Conservation (phyloP, 2,329 filamentous ascomycete species). For the Hymenoscyphus occultus region DNA sequence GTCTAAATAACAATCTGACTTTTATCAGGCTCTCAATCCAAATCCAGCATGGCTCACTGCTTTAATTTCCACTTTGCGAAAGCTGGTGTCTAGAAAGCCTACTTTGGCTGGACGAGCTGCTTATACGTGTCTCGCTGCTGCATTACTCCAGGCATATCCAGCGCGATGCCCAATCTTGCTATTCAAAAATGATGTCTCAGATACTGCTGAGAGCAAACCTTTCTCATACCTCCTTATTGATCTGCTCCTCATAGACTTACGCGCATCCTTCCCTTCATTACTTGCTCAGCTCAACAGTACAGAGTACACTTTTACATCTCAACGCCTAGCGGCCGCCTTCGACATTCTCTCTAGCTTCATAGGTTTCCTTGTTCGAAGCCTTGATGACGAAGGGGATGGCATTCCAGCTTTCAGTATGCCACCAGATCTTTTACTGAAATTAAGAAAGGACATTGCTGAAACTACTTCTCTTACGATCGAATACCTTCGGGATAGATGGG, state of each 20-base stretch:
- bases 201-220: constrained; percentile 44
- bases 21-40: constrained; percentile 45
- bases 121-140: constrained; percentile 57
- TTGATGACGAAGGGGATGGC: constrained; percentile 44
- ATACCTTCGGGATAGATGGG: constrained; percentile 68
- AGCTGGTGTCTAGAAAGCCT: constrained; percentile 53
- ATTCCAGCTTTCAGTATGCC: constrained; percentile 45
- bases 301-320: constrained; percentile 49
- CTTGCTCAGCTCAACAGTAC: constrained; percentile 55
- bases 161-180: constrained; percentile 45
- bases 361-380: constrained; percentile 52
- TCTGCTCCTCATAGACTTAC: constrained; percentile 63
- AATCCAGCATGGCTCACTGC: constrained; percentile 53
- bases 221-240: constrained; percentile 62
- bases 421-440: constrained; percentile 58
- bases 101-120: constrained; percentile 54
- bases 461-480: constrained; percentile 62
- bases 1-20: neutral
- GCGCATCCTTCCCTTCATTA: constrained; percentile 59
- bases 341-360: constrained; percentile 60
- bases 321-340: constrained; percentile 57
- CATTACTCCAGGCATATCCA: constrained; percentile 56
- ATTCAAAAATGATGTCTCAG: constrained; percentile 45
- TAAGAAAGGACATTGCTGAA: constrained; percentile 59
- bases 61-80: constrained; percentile 48